phyloP scores from a whole-genome alignment of 2,329 filamentous ascomycete species.

The Talaromyces atroroseus region DNA sequence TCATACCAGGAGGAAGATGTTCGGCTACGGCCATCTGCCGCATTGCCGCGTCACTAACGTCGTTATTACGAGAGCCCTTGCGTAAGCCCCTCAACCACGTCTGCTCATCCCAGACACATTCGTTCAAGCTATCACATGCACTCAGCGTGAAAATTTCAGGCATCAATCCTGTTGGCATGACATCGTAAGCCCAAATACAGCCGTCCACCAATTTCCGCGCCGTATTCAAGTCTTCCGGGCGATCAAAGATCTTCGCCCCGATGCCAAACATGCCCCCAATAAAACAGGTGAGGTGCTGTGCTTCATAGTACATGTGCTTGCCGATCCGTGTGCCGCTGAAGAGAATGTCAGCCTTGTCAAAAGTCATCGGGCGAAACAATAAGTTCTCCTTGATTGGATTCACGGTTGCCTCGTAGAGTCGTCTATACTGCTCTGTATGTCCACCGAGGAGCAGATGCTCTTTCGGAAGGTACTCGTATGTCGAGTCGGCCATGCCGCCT shows the following conservation, averaged over 20 bases:
- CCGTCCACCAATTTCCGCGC: conserved; percentile 54
- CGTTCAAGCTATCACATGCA: conserved; percentile 40
- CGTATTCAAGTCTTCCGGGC: conserved; percentile 50
- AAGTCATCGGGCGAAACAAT: conserved; percentile 42
- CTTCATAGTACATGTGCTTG: conserved; percentile 30
- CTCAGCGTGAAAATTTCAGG: conserved; percentile 53
- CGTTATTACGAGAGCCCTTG: not conserved
- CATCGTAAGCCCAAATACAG: conserved; percentile 58
- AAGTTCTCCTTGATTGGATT: conserved; percentile 36
- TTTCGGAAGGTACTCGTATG: conserved; percentile 49
- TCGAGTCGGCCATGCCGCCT: conserved; percentile 44
- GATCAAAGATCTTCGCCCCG: conserved; percentile 53
- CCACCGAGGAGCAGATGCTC: conserved; percentile 42
- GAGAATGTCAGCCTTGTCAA: conserved; percentile 35
- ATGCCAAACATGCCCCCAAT: conserved; percentile 58
- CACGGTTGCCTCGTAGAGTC: conserved; percentile 40
- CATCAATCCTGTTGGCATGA: conserved; percentile 56
- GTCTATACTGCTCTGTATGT: conserved; percentile 36
- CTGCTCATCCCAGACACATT: conserved; percentile 52
- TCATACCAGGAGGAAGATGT: conserved; percentile 14
- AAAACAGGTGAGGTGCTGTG: conserved; percentile 57
- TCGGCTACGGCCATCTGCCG: not conserved
- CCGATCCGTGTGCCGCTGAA: conserved; percentile 31
- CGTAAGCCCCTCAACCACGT: conserved; percentile 30
- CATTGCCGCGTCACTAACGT: not conserved